Conservation (phyloP, 1,284 basidiomycete species). For the Boletellus sp. region DNA sequence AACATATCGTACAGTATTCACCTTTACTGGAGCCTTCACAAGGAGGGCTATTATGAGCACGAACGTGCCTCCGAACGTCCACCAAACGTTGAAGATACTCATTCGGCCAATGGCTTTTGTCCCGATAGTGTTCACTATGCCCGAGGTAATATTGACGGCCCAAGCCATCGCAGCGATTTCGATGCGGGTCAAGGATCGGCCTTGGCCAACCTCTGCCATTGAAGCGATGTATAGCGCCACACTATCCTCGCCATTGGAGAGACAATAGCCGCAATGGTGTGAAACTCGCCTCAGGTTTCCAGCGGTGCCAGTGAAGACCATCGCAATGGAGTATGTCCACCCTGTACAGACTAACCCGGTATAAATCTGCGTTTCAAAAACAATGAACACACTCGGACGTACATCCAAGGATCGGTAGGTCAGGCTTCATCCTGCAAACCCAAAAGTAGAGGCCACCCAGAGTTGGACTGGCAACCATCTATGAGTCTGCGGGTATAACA, state of each 20-base stretch:
- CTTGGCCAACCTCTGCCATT: slow-evolving; percentile 48
- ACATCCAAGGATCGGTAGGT: slow-evolving; percentile 54
- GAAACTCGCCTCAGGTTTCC: slow-evolving; percentile 50
- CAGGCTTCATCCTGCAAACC: slow-evolving; percentile 63
- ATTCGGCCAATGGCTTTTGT: slow-evolving; percentile 56
- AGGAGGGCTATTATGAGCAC: slow-evolving; percentile 54
- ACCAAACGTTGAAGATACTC: slow-evolving; percentile 59
- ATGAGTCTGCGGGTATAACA: background rate
- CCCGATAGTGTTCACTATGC: slow-evolving; percentile 52
- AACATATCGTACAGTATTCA: slow-evolving; percentile 16
- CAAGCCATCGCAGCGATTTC: slow-evolving; percentile 56
- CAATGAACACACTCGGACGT: slow-evolving; percentile 19
- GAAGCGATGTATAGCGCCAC: slow-evolving; percentile 55
- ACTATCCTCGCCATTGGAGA: slow-evolving; percentile 27
- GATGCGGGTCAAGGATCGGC: slow-evolving; percentile 43
- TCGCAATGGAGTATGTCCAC: slow-evolving; percentile 59
- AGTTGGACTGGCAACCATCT: slow-evolving; percentile 38
- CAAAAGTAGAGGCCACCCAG: slow-evolving; percentile 62
- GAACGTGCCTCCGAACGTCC: slow-evolving; percentile 59
- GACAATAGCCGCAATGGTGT: background rate
- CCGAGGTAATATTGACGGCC: slow-evolving; percentile 55
- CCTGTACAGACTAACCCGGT: slow-evolving; percentile 46
- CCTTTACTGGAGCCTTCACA: slow-evolving; percentile 54
- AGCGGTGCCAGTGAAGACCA: slow-evolving; percentile 60
- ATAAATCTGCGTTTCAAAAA: background rate